phyloP scores from a whole-genome alignment of 371 early-diverging fungal genomes.

The Mortierella sp. region DNA sequence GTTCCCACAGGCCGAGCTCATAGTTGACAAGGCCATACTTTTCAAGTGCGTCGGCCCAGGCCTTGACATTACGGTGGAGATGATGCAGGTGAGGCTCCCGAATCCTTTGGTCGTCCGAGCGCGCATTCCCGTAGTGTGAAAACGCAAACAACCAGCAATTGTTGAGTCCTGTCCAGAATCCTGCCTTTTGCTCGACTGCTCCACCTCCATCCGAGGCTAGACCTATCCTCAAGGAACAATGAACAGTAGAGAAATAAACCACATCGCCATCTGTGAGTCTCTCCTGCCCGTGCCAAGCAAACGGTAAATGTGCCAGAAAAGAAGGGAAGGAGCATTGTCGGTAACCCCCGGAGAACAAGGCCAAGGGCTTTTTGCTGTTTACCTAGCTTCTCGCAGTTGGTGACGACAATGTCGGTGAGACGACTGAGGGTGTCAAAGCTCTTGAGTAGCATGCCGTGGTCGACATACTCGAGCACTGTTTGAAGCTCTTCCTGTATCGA shows the following conservation, averaged over 20 bases:
- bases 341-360: no score
- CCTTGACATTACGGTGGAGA: conserved; percentile 72
- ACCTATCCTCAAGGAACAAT: conserved; percentile 11
- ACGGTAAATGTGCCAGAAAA: no score
- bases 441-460: conserved; percentile 74
- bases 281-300: no score
- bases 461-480: conserved; percentile 77
- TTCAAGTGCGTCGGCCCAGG: conserved; percentile 84
- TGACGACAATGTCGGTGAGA: conserved; percentile 79
- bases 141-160: conserved; percentile 86
- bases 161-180: conserved; percentile 86
- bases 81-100: conserved; percentile 73
- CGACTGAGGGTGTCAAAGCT: conserved; percentile 81
- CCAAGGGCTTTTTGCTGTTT: conserved; percentile 3
- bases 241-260: background rate
- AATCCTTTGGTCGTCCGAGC: conserved; percentile 69
- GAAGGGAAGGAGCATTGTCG: no score
- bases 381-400: conserved; percentile 81
- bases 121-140: conserved; percentile 71
- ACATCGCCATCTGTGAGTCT: no score
- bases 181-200: conserved; percentile 60
- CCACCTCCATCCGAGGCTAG: conserved; percentile 32
- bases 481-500: conserved; percentile 81
- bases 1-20: conserved; percentile 90
- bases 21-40: conserved; percentile 87